Conservation (phyloP, 495 filamentous ascomycete genomes). For the Lophiotrema nucula region DNA sequence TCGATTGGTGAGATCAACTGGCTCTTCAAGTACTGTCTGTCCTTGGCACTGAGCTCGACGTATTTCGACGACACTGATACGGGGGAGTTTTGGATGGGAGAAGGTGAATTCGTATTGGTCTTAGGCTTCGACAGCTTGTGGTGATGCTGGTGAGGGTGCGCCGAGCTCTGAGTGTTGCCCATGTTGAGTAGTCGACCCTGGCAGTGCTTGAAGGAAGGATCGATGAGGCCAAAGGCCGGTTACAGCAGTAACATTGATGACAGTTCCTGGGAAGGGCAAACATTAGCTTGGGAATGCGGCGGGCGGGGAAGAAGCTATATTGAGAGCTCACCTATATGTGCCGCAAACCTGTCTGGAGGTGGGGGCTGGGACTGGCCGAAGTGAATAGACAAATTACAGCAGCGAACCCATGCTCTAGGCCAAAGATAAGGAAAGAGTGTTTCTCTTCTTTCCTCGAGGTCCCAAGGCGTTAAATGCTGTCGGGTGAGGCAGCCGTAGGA, state of each 20-base stretch:
- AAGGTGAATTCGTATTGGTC: slow-evolving; percentile 32
- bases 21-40: slow-evolving; percentile 14
- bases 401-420: neutral
- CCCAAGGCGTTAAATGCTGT: neutral
- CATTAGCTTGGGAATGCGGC: neutral
- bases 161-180: slow-evolving; percentile 29
- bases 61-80: slow-evolving; percentile 22
- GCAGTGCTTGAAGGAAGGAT: neutral
- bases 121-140: slow-evolving; percentile 35
- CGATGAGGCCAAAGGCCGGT: neutral
- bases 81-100: slow-evolving; percentile 18
- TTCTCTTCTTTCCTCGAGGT: neutral
- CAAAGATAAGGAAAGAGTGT: neutral
- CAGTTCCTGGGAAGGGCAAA: neutral
- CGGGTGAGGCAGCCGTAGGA: neutral
- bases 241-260: neutral
- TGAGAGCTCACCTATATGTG: neutral
- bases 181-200: slow-evolving; percentile 17
- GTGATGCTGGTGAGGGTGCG: slow-evolving; percentile 12
- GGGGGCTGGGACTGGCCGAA: neutral
- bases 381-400: neutral
- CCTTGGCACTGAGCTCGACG: slow-evolving; percentile 17
- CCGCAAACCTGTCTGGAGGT: neutral
- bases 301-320: neutral
- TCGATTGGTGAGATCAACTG: slow-evolving; percentile 26